Evolutionary conservation across 2,329 filamentous ascomycete species (phyloP), one percentile per base, ranked within the genome.

Genomic region (Cercospora sp.): DNA sequence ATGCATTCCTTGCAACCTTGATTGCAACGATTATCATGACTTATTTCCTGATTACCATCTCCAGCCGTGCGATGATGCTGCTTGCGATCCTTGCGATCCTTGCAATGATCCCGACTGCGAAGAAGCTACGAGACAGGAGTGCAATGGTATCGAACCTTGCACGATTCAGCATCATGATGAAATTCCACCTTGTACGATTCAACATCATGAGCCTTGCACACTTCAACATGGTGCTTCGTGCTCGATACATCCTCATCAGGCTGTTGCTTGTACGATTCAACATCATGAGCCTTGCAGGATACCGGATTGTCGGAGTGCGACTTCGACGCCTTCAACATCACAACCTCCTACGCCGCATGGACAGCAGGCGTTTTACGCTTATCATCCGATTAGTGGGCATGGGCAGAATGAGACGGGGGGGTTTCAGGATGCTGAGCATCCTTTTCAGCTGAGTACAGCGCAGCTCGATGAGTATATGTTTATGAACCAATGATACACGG

Each of bases 1-100:
- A 62, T 73, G 72, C 67, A 58, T 73, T 53, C 72, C 72, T 30
- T 73, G 72, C 69, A 68, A 72, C 28, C 71, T 71, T n/a, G 66
- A 70, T 31, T 73, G 72, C 72, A 69, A 68, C 66, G 69, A 73
- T 64, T 45, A 64, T 59, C 55, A 59, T 20, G 62, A 64, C 5
- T 65, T 69, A 18, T 70, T 69, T 62, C 59, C 69, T 26, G 66
- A 60, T 53, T 64, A 70, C 6, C 36, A 39, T 10, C 48, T 68
- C 33, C 67, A 68, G 39, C 67, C 63, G 28, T 72, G 71, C 66
- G 61, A 70, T 64, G 69, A 69, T 45, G 61, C 67, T 20, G 67
- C 67, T 28, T 72, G 70, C 60, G 64, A 69, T 60, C 66, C 72
- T 13, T 73, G 68, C 65, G 70, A 70, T 64, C 70, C 71, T 10